Evolutionary conservation across 805 yeast species (phyloP).

Genomic region (Yarrowia sp.): DNA sequence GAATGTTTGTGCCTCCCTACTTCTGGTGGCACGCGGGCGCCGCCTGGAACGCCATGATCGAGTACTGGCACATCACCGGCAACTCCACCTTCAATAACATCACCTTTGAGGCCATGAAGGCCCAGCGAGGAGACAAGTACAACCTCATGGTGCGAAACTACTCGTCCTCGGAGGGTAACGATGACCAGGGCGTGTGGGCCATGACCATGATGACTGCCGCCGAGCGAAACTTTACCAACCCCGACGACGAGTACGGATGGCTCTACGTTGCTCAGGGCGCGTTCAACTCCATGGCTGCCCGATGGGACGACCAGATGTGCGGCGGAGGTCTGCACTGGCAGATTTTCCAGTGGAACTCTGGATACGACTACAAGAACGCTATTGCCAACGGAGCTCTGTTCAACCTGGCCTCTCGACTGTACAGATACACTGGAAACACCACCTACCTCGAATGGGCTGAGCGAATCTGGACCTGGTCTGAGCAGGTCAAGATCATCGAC

Average conservation of each 20-base stretch:
- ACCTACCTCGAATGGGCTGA: slow-evolving; percentile 79
- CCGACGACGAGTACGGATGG: slow-evolving; percentile 77
- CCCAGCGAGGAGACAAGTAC: slow-evolving; percentile 75
- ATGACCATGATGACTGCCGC: slow-evolving; percentile 91
- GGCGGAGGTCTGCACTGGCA: slow-evolving; percentile 97
- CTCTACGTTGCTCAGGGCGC: slow-evolving; percentile 84
- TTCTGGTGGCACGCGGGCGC: slow-evolving; percentile 99
- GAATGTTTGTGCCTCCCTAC: slow-evolving; percentile 87
- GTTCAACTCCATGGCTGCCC: slow-evolving; percentile 83
- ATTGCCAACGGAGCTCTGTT: slow-evolving; percentile 91
- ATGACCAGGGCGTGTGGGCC: slow-evolving; percentile 98
- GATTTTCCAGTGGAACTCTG: slow-evolving; percentile 91
- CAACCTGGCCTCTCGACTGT: slow-evolving; percentile 85
- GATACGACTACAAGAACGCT: slow-evolving; percentile 90
- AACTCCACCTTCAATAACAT: slow-evolving; percentile 69
- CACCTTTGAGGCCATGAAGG: slow-evolving; percentile 67
- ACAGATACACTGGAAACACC: slow-evolving; percentile 78
- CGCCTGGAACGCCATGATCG: slow-evolving; percentile 87
- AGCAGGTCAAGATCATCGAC: slow-evolving; percentile 58
- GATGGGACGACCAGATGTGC: slow-evolving; percentile 83
- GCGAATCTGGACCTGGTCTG: slow-evolving; percentile 81
- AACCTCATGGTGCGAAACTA: slow-evolving; percentile 89
- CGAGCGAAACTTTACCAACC: slow-evolving; percentile 82
- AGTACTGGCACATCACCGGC: slow-evolving; percentile 73
- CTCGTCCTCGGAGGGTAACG: slow-evolving; percentile 93